Base-by-base conservation (phyloP, 2,329 filamentous ascomycete genomes). In the Chrysoporthe puriensis region DNA sequence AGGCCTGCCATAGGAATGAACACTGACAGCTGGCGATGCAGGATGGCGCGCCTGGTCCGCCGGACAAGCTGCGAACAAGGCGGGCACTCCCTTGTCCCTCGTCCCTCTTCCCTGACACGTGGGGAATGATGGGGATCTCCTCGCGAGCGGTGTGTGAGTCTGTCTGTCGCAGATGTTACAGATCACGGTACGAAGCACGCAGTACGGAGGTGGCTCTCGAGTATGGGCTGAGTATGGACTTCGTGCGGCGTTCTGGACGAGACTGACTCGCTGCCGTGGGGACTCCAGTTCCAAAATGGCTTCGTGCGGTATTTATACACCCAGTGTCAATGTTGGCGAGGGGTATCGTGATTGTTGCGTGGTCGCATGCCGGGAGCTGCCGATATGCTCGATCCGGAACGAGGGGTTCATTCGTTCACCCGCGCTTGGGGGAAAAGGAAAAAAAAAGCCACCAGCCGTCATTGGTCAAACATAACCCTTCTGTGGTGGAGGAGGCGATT, bases 321-420 rank as follows among this genome's bases (percentile, higher is more conserved):
- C 21, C 16, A 44, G 42, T 43, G 40, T 26, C 57, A 36, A 36
- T 61, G 43, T 44, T 32, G 62, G 40, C 46, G 42, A 56, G 18
- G 57, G 26, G 36, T 63, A 56, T 63, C 62, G 62, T 63, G 50
- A 63, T 56, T 44, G 62, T 63, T 63, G 62, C 62, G 62, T 63
- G 52, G 62, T 56, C 21, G 50, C 14, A 40, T 18, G 62, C 52
- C 62, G 62, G 62, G 50, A 63, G 40, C 62, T n/a, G 48, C 62
- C 62, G 62, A 63, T 26, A 36, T 3, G 54, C 18, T 57, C 14
- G 14, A 40, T 13, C 26, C 21, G 34, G 50, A 9, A 54, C 32
- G 8, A 40, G 50, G 50, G 50, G 26, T 32, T 54, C 21, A 32
- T 34, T 57, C 32, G 54, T 18, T 16, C 54, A 40, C 54, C 34